Conservation (phyloP, 352 stramenopile species). For the Hyaloperonospora arabidopsidis region DNA sequence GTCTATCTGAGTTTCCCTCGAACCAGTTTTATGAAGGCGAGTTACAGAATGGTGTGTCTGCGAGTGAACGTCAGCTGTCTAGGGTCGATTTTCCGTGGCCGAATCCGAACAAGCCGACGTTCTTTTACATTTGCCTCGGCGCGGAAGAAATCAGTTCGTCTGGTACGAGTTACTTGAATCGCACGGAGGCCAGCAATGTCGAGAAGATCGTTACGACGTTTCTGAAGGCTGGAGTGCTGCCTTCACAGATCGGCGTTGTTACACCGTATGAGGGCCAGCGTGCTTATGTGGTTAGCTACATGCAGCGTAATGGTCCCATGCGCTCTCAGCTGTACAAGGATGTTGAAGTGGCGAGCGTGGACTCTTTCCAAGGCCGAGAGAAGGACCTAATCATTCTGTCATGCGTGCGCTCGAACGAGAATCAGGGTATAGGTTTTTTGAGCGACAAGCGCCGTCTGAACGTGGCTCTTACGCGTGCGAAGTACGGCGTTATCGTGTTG, state of each 20-base stretch:
- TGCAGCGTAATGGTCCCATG: conserved; percentile 93
- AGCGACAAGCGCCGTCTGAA: conserved; percentile 97
- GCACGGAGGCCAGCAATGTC: conserved; percentile 95
- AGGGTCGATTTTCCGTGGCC: conserved; percentile 96
- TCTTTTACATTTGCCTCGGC: conserved; percentile 95
- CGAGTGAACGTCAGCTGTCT: conserved; percentile 85
- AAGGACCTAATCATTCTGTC: conserved; percentile 98
- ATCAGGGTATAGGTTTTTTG: conserved; percentile 98
- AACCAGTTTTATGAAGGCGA: conserved; percentile 99
- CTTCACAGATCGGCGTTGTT: conserved; percentile 92
- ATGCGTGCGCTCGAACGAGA: conserved; percentile 98
- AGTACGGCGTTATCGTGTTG: conserved; percentile 97
- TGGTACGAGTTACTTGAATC: conserved; percentile 98
- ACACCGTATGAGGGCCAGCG: conserved; percentile 98
- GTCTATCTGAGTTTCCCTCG: conserved; percentile 97
- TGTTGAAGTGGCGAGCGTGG: conserved; percentile 98
- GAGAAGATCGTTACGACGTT: conserved; percentile 98
- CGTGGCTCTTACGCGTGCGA: conserved; percentile 97
- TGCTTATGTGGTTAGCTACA: conserved; percentile 97
- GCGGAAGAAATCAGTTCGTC: conserved; percentile 97
- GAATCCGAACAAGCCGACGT: conserved; percentile 94
- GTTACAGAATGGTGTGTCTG: conserved; percentile 97
- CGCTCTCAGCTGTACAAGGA: conserved; percentile 93
- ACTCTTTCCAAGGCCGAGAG: conserved; percentile 99
- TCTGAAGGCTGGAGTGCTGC: conserved; percentile 88